Evolutionary conservation across 805 yeast genomes (phyloP).

Genomic region (Pichia kluyveri): DNA sequence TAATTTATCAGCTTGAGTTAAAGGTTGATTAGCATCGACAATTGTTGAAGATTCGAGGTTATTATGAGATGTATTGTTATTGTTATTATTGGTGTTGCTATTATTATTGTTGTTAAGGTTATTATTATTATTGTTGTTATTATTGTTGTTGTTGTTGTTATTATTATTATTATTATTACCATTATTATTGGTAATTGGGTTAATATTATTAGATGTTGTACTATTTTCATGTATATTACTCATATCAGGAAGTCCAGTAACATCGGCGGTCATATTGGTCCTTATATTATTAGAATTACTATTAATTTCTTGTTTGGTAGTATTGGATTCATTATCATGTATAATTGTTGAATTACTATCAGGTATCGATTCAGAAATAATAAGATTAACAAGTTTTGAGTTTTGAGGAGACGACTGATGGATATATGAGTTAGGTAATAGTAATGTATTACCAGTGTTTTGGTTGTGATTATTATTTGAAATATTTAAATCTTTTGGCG

Average conservation of each 20-base stretch:
- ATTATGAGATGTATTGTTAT: neutral
- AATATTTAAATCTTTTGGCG: neutral
- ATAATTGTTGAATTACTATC: neutral
- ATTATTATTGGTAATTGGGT: neutral
- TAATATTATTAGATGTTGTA: too few species aligned
- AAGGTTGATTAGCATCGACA: conserved; percentile 29
- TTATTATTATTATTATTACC: neutral
- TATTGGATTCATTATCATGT: neutral
- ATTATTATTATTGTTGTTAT: neutral
- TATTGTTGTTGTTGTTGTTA: neutral
- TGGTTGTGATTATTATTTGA: conserved; percentile 9
- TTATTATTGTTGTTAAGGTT: neutral
- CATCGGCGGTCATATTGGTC: too few species aligned
- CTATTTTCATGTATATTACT: too few species aligned
- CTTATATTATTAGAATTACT: too few species aligned
- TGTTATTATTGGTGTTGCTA: neutral
- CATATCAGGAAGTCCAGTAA: too few species aligned
- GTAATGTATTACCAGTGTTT: conserved; percentile 6
- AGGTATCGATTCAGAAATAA: neutral
- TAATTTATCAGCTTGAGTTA: conserved; percentile 76
- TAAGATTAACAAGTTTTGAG: neutral
- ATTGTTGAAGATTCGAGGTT: conserved; percentile 5
- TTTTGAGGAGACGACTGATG: conserved; percentile 12
- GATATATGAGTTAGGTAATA: conserved; percentile 8
- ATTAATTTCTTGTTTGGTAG: too few species aligned